phyloP scores from a whole-genome alignment of 2,329 filamentous ascomycete genomes.

The Cytospora paraplurivora region DNA sequence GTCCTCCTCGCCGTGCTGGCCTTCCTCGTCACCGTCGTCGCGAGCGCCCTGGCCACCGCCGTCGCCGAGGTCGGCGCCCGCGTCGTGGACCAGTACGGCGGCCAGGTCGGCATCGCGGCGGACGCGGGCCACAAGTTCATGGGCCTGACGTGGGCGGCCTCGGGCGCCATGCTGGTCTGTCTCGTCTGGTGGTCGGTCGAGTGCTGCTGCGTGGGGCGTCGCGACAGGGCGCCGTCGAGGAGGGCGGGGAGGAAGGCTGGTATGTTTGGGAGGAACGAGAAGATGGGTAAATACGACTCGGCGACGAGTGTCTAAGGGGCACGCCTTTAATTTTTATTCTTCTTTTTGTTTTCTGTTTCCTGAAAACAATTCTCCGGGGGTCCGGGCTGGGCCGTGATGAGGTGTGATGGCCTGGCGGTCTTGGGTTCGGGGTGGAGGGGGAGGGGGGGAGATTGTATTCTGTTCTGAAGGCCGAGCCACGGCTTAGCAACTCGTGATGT shows the following conservation, averaged over 20 bases:
- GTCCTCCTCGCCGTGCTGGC: conserved; percentile 2
- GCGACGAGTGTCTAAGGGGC: too few relatives aligned
- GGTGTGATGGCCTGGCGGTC: too few relatives aligned
- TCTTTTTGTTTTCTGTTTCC: too few relatives aligned
- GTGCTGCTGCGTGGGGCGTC: conserved; percentile 15
- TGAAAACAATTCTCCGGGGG: too few relatives aligned
- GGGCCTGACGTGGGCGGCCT: conserved; percentile 15
- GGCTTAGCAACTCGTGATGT: too few relatives aligned
- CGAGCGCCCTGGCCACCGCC: conserved; percentile 15
- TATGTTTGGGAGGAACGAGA: neutral
- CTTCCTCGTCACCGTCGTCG: conserved; percentile 2
- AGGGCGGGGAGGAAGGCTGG: neutral
- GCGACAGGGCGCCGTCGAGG: conserved; percentile 1
- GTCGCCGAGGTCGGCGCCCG: conserved; percentile 8
- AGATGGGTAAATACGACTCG: too few relatives aligned
- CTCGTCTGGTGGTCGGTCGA: conserved; percentile 16
- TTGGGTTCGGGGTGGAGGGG: too few relatives aligned
- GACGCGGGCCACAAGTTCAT: conserved; percentile 8
- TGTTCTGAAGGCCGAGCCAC: too few relatives aligned
- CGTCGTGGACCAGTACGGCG: conserved; percentile 8
- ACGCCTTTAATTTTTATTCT: too few relatives aligned
- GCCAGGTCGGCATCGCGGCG: conserved; percentile 13
- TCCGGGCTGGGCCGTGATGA: too few relatives aligned
- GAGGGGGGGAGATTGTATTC: too few relatives aligned
- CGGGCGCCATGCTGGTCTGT: conserved; percentile 12